Evolutionary conservation across 73 alveolate species (phyloP), one percentile per base, ranked within the genome.

Genomic region (Paramecium tetraurelia): DNA sequence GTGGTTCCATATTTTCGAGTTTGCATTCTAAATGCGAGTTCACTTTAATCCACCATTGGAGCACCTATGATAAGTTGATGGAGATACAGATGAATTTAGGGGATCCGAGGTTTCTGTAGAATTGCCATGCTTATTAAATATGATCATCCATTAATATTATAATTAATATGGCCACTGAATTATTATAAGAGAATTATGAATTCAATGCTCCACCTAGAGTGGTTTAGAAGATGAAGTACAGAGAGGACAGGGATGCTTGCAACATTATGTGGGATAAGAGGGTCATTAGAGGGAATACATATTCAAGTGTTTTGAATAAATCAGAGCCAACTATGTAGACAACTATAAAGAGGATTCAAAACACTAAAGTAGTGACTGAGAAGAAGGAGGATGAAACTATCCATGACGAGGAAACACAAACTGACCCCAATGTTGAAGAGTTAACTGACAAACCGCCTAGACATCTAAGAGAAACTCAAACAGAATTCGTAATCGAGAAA

Each of bases 31-130:
- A 96, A 98, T 58, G 99, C 99, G 11, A 98, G 89, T 68, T 98
- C 99, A 29, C 98, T 85, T 84, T 97, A 92, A 89, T 97, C 99
- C 4, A 98, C 99, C 99, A 98, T 98, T 24, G 99, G 99, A 1
- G 99, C 99, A 41, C 86, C 86, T 36, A n/a, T 12, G 29, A 53
- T 53, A 18, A n/a, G 31, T 53, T 4, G 14, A 53, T 53, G 29
- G 16, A 53, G 22, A 53, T 53, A 72, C 98, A 96, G 9, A 98
- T 97, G 92, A 93, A 97, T 93, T 97, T 95, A 29, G 99, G 99
- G 27, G 97, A 92, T n/a, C 99, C 99, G 35, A 98, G 95, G 70
- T 96, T 86, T 70, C 92, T 93, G 94, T 97, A 98, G 93, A 97
- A 98, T 38, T 95, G 95, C 63, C 59, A 75, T 21, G 87, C 87